Evolutionary conservation across 2,329 filamentous ascomycete species (phyloP).

Genomic region (Paradendryphiella salina): DNA sequence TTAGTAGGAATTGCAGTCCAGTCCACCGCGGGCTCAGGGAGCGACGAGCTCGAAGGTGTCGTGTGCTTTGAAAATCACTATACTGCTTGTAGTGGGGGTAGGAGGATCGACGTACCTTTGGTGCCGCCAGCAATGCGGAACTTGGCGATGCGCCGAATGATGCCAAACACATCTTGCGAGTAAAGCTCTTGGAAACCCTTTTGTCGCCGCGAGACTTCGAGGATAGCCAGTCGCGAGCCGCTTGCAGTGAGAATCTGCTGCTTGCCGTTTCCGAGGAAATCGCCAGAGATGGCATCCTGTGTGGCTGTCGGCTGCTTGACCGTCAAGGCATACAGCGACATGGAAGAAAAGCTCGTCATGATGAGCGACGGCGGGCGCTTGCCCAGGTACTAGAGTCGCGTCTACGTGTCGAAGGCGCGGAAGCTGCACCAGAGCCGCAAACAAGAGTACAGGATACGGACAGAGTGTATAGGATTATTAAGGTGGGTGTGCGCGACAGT

Average conservation of each 20-base stretch:
- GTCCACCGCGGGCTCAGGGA: constrained; percentile 32
- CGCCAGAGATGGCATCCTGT: constrained; percentile 87
- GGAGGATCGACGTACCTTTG: constrained; percentile 73
- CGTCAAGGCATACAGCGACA: constrained; percentile 98
- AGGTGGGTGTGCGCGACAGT: constrained; percentile 6
- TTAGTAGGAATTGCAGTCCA: constrained; percentile 38
- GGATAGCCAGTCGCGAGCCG: constrained; percentile 83
- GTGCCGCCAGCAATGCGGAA: constrained; percentile 91
- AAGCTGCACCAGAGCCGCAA: background rate
- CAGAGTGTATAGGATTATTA: background rate
- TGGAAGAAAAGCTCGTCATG: constrained; percentile 97
- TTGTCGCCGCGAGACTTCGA: constrained; percentile 81
- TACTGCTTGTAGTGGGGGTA: constrained; percentile 43
- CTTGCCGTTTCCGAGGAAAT: constrained; percentile 94
- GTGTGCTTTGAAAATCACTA: constrained; percentile 55
- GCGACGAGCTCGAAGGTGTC: constrained; percentile 31
- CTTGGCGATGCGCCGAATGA: constrained; percentile 83
- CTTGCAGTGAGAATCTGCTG: constrained; percentile 96
- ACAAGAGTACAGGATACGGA: background rate
- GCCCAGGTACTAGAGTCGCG: constrained; percentile 32
- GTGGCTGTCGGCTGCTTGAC: constrained; percentile 89
- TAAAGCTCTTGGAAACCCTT: constrained; percentile 84
- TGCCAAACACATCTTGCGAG: constrained; percentile 94
- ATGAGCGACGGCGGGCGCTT: constrained; percentile 46
- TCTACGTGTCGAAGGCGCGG: constrained; percentile 8